Percentiles rank a stretch among this genome's conserved stretches.
These are phyloP conservation scores for Leccinum truebloodii DNA, from an alignment of 768 basidiomycete species.

Conservation along the genomic window DNA sequence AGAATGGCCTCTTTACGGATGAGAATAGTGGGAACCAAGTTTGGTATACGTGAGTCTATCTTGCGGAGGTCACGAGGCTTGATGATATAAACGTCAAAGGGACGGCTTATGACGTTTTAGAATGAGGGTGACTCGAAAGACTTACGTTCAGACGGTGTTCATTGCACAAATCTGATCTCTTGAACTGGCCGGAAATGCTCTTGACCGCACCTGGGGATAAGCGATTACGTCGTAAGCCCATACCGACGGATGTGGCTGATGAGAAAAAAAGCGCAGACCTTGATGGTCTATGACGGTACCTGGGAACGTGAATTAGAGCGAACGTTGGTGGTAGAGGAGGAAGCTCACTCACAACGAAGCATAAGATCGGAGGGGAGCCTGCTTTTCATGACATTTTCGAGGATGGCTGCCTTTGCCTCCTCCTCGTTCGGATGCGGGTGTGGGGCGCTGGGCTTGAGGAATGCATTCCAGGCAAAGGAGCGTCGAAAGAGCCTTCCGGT, in stretches of 20 bases:
- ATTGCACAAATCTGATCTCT: conserved; percentile 82
- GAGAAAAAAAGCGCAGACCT: conserved; percentile 48
- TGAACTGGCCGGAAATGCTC: conserved; percentile 87
- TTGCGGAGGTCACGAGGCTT: conserved; percentile 96
- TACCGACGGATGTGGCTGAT: conserved; percentile 4
- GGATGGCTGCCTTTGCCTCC: conserved; percentile 71
- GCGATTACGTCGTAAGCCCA: conserved; percentile 30
- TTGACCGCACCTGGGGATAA: conserved; percentile 69
- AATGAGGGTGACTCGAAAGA: conserved; percentile 19
- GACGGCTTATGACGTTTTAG: conserved; percentile 19
- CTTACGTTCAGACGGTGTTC: conserved; percentile 91
- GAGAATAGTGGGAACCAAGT: conserved; percentile 92
- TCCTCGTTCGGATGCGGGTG: conserved; percentile 48
- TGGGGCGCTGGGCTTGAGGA: conserved; percentile 11
- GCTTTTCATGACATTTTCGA: conserved; percentile 85
- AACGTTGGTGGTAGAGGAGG: conserved; percentile 13
- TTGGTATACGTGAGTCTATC: conserved; percentile 92
- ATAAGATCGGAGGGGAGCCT: conserved; percentile 88
- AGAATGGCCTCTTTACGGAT: conserved; percentile 86
- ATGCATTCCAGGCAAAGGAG: conserved; percentile 30
- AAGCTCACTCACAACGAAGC: conserved; percentile 74
- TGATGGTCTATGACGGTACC: conserved; percentile 87
- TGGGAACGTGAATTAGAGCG: conserved; percentile 34
- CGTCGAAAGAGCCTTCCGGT: conserved; percentile 9
- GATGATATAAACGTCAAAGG: conserved; percentile 27